Conservation (phyloP, 148 eudicot genomes). For the Rhododendron kiyosumense region DNA sequence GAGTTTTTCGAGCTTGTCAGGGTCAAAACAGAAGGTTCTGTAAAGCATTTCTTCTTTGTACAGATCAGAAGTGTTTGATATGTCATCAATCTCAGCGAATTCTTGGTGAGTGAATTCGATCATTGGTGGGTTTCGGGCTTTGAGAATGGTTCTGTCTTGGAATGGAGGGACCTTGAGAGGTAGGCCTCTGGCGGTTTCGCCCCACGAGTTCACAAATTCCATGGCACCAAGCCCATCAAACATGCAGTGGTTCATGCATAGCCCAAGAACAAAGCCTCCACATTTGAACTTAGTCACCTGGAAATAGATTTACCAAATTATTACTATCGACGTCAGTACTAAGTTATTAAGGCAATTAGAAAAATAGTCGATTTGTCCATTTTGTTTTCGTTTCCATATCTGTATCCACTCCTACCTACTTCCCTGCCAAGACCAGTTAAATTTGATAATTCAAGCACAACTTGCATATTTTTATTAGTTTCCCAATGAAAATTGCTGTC, state of each 20-base stretch:
- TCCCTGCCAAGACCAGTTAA: not conserved
- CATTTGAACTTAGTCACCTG: slow-evolving; percentile 62
- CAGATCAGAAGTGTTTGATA: slow-evolving; percentile 30
- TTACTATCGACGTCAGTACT: not conserved
- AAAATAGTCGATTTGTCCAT: not conserved
- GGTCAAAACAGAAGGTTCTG: slow-evolving; percentile 35
- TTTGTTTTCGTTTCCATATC: not conserved
- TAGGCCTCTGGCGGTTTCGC: slow-evolving; percentile 53
- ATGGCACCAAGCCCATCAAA: slow-evolving; percentile 59
- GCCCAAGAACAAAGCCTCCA: slow-evolving; percentile 67
- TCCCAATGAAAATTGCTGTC: not conserved
- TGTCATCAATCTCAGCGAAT: slow-evolving; percentile 47
- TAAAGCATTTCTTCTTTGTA: slow-evolving; percentile 35
- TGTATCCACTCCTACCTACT: not conserved
- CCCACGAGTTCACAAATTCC: slow-evolving; percentile 72
- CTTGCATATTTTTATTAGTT: not conserved
- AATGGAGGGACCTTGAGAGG: slow-evolving; percentile 39
- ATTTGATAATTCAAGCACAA: not conserved
- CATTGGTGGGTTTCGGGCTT: slow-evolving; percentile 41
- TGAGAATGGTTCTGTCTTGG: slow-evolving; percentile 40
- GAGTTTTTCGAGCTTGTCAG: slow-evolving; percentile 26
- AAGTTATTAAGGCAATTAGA: not conserved
- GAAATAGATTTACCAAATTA: not conserved
- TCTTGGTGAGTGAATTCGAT: slow-evolving; percentile 41
- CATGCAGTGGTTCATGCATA: slow-evolving; percentile 70